phyloP scores from a whole-genome alignment of 768 basidiomycete species.

The Collybiopsis confluens region DNA sequence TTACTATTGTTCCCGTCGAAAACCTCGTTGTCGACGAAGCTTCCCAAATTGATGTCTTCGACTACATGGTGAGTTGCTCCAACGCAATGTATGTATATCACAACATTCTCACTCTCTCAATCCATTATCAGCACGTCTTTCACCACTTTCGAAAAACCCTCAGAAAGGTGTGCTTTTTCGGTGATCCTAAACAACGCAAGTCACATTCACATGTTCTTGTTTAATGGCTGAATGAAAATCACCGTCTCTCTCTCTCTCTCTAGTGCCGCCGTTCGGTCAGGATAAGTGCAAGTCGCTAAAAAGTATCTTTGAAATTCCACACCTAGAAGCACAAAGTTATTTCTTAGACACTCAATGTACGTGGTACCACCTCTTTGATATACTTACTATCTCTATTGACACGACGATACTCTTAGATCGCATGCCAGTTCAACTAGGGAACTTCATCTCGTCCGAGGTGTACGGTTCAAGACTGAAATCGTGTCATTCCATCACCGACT shows the following conservation, averaged over 20 bases:
- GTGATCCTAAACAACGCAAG: constrained; percentile 51
- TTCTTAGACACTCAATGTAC: constrained; percentile 49
- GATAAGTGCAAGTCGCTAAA: constrained; percentile 27
- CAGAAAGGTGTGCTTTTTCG: constrained; percentile 45
- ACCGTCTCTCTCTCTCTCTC: not conserved
- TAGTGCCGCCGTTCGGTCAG: constrained; percentile 51
- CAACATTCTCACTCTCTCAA: too few relatives aligned
- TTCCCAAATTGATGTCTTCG: constrained; percentile 44
- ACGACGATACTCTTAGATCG: constrained; percentile 44
- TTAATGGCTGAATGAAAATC: not conserved
- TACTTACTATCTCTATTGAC: too few relatives aligned
- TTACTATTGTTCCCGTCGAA: constrained; percentile 34
- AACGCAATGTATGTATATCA: too few relatives aligned
- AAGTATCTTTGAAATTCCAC: constrained; percentile 34
- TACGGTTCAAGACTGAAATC: constrained; percentile 38
- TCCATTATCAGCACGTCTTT: constrained; percentile 50
- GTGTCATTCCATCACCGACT: constrained; percentile 27
- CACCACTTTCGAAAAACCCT: constrained; percentile 30
- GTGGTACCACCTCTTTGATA: constrained; percentile 2
- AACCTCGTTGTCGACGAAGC: constrained; percentile 56
- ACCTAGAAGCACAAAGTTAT: constrained; percentile 24
- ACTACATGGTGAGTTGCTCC: constrained; percentile 42
- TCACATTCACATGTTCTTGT: constrained; percentile 5
- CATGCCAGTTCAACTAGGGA: constrained; percentile 44
- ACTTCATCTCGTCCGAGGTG: constrained; percentile 43